phyloP scores from a whole-genome alignment of 495 filamentous ascomycete species.

The Tuber calosporum region DNA sequence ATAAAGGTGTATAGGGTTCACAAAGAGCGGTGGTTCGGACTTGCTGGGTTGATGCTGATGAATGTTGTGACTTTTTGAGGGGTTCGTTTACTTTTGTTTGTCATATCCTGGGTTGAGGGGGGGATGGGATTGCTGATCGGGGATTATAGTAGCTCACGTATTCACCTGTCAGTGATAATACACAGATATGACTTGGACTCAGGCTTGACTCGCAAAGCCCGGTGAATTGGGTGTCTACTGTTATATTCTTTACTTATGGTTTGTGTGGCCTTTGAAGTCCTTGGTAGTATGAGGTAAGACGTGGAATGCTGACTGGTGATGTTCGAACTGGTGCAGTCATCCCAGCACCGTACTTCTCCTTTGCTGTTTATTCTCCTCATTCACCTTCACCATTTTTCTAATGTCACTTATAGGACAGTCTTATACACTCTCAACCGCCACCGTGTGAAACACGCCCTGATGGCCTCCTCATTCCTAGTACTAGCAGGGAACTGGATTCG shows the following conservation, averaged over 20 bases:
- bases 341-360: slow-evolving; percentile 56
- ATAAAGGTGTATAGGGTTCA: slow-evolving; percentile 62
- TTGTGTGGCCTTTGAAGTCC: background rate
- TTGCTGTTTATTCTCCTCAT: background rate
- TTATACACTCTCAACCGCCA: slow-evolving; percentile 74
- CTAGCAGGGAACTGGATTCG: slow-evolving; percentile 88
- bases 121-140: slow-evolving; percentile 1
- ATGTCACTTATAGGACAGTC: slow-evolving; percentile 47
- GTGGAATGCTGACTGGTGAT: background rate
- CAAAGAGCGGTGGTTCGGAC: slow-evolving; percentile 80
- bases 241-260: slow-evolving; percentile 74
- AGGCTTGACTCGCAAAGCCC: slow-evolving; percentile 57
- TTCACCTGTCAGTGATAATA: slow-evolving; percentile 69
- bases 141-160: slow-evolving; percentile 69
- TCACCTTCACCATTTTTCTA: slow-evolving; percentile 9
- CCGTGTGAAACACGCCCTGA: slow-evolving; percentile 69
- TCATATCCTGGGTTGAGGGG: background rate
- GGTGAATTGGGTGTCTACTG: slow-evolving; percentile 89
- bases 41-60: slow-evolving; percentile 72
- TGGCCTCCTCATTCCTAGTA: slow-evolving; percentile 62
- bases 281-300: background rate
- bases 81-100: slow-evolving; percentile 52
- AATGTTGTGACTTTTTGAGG: slow-evolving; percentile 95
- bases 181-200: slow-evolving; percentile 61
- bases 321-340: slow-evolving; percentile 42